Evolutionary conservation across 371 early-diverging fungal species (phyloP), one percentile per base, ranked within the genome.

Genomic region (Mucor circinelloides): DNA sequence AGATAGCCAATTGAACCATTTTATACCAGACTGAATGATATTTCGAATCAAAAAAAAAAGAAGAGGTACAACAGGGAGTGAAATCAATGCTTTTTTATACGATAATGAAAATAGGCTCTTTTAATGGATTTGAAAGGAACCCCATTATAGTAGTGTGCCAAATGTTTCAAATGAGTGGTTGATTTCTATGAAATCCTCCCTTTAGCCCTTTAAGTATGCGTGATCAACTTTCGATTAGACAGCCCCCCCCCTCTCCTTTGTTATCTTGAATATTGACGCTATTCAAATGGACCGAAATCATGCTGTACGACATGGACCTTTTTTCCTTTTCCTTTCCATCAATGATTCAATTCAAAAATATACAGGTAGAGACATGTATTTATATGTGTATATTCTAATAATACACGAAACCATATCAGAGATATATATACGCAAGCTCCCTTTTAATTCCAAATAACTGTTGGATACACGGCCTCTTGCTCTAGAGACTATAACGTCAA

Each of bases 1-100:
- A 52, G 34, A 52, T 17, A 34, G 34, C 10, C 8, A 63, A 50
- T 38, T 36, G 17, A 63, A 52, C 52, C 56, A 56, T 56, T 56
- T 32, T 56, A 19, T 56, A 32, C 19, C 7, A 27, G 27, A 12
- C 27, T 27, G 52, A 27, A 27, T 12, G 27, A 21, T 50, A 19
- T 50, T 21, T 50, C 25, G 21, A 50, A 50, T 46, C 23, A 52
- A 52, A 0, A 42, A 19, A 57, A 42, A 28, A 27, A 44, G 30
- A 63, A 56, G 56, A 25, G 40, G 50, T 4, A 56, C 21, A 50
- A 0, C 25, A 52, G 52, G 52, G 27, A 52, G 52, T 3, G 13
- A 52, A 23, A 52, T 23, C 52, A 15, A 21, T 27, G 52, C 27
- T 27, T 25, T 52, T 52, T 52, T 52, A 52, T 52, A 52, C 6